Base-by-base conservation (phyloP, 768 basidiomycete genomes). In the Tephrocybe sp. region DNA sequence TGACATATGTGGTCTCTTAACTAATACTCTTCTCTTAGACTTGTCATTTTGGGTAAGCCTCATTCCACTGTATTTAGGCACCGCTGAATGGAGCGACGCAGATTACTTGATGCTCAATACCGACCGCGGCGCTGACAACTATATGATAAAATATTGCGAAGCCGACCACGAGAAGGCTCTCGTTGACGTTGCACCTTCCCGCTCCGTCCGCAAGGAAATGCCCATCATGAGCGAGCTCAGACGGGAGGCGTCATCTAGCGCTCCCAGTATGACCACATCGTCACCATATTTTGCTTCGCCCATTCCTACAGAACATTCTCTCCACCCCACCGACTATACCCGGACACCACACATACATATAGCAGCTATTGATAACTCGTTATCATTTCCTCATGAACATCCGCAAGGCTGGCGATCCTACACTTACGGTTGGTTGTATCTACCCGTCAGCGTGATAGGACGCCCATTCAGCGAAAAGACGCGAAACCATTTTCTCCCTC, bases 91-190 rank as follows among this genome's bases (percentile, higher is more conserved):
- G 46, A 47, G 4, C 6, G 40, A 32, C 37, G 48, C 45, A 89
- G 92, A 95, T 68, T 93, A 88, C 68, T 75, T 96, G 38, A 95
- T 95, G 87, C 82, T 92, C 46, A 95, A 94, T 66, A 95, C 93
- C 17, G 93, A 93, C 64, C 83, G 92, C 45, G 86, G 79, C 32
- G 86, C 90, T 1, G 91, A 93, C 72, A 92, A 93, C 66, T 93
- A 89, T 68, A 93, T 93, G 91, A 88, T 93, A 69, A 93, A 90
- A 66, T 90, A 86, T 63, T 93, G 91, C 64, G 88, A 90, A 68
- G 86, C 80, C 38, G 84, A 82, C 34, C 87, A 88, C 51, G 89
- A 90, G 56, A 90, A 88, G 63, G 71, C 84, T 0, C 75, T 88
- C 38, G 84, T 93, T 24, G 86, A 90, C 52, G 83, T 90, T 21